Conservation (phyloP, 495 filamentous ascomycete genomes). For the Lasiosphaeriaceae sp. region DNA sequence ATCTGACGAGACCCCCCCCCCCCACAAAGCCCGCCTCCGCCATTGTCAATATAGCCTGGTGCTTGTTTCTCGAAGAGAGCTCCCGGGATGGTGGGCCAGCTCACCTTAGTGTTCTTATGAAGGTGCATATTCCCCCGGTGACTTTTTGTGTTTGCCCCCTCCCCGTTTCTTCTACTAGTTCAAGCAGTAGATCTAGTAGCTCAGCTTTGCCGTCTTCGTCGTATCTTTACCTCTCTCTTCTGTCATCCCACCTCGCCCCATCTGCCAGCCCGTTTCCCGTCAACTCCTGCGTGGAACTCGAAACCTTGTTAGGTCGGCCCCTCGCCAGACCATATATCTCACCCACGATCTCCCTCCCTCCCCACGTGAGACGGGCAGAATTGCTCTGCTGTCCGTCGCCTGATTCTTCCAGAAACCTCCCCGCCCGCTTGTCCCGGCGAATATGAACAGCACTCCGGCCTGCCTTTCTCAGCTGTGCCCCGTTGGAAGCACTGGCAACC, state of each 20-base stretch:
- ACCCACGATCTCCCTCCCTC: slow-evolving; percentile 1
- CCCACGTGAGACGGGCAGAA: slow-evolving; percentile 7
- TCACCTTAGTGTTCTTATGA: too few species aligned
- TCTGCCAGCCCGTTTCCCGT: neutral
- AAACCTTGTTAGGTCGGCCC: slow-evolving; percentile 25
- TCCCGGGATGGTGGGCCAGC: too few species aligned
- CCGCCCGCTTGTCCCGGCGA: slow-evolving; percentile 6
- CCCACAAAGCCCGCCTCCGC: slow-evolving; percentile 7
- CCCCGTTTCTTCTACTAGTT: too few species aligned
- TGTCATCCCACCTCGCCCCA: too few species aligned
- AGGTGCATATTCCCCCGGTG: neutral
- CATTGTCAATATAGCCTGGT: neutral
- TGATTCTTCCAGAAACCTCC: slow-evolving; percentile 5
- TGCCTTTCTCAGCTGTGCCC: slow-evolving; percentile 28
- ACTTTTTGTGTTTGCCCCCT: too few species aligned
- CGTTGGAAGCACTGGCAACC: slow-evolving; percentile 29
- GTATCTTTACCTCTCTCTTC: too few species aligned
- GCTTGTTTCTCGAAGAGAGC: neutral
- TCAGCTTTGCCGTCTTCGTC: too few species aligned
- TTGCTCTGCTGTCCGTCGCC: slow-evolving; percentile 10
- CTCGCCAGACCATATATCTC: neutral
- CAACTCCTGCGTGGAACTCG: slow-evolving; percentile 18
- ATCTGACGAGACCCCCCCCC: slow-evolving; percentile 17
- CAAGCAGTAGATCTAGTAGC: too few species aligned
- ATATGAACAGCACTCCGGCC: slow-evolving; percentile 34